Evolutionary conservation across 345 rosid genomes (phyloP), one percentile per base, ranked within the genome.

Genomic region (Citrus mangshanensis): DNA sequence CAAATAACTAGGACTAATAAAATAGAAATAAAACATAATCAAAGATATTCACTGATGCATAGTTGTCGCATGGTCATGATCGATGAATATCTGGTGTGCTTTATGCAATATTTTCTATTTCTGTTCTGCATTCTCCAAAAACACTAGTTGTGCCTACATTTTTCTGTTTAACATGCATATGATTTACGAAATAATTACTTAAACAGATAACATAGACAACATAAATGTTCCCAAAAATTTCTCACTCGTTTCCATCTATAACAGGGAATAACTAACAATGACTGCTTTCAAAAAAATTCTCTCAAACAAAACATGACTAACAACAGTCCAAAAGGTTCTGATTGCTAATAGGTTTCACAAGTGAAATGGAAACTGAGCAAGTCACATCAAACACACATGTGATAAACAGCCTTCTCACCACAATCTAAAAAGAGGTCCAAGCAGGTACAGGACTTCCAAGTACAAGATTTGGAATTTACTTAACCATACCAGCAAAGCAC

Each of bases 401-500:
- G 70, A 70, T 24, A 51, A 72, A 2, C 49, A 22, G 14, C 49
- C 14, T 56, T 42, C 18, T 58, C 51, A 30, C 12, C 65, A 34
- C 49, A 72, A 13, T 10, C 65, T 22, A 6, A 54, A 51, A 7
- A 7, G 46, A 55, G 63, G 46, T 55, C 9, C 12, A 32, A 32
- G 62, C 32, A 24, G 66, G 22, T 35, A 58, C 7, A 13, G 9
- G 64, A 49, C 76, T n/a, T 56, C 28, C 28, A 7, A 51, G n/a
- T 74, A 46, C 13, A 24, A 13, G 58, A 35, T 56, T 73, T n/a
- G 54, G 65, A 58, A 73, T 56, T n/a, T 34, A 56, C 51, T 68
- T 40, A 55, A 77, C 66, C 60, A 69, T 7, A 77, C 59, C 38
- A 55, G 38, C 40, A 18, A 24, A 67, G 78, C 62, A 30, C 67